phyloP scores from a whole-genome alignment of 371 early-diverging fungal genomes.

The Zopfochytrium polystomum region DNA sequence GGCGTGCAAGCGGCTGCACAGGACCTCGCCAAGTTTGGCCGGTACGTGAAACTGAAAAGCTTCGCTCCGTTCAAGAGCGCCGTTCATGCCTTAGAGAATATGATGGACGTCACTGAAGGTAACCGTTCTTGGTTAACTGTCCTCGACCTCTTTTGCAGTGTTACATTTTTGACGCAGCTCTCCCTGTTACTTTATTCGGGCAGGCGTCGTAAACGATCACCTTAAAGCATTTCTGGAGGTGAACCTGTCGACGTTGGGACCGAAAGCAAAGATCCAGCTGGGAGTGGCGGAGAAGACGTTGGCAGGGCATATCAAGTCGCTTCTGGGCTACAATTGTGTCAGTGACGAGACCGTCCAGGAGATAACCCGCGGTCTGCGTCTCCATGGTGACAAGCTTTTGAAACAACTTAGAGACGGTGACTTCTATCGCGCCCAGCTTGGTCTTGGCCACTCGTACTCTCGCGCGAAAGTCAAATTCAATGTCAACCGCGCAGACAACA shows the following conservation, averaged over 20 bases:
- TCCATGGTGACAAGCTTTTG: slow-evolving; percentile 86
- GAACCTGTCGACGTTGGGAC: slow-evolving; percentile 82
- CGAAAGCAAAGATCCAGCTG: slow-evolving; percentile 63
- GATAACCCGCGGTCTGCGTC: slow-evolving; percentile 87
- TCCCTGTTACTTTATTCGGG: too few relatives aligned
- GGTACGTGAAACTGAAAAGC: slow-evolving; percentile 86
- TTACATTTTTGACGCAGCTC: too few relatives aligned
- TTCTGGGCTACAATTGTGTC: slow-evolving; percentile 72
- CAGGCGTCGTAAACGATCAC: slow-evolving; percentile 74
- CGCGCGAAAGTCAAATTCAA: slow-evolving; percentile 98
- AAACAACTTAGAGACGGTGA: slow-evolving; percentile 87
- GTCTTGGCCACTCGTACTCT: slow-evolving; percentile 96
- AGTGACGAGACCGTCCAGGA: slow-evolving; percentile 75
- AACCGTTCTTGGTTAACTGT: slow-evolving; percentile 3
- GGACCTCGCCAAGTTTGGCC: slow-evolving; percentile 89
- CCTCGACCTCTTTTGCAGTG: neutral
- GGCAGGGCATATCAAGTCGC: slow-evolving; percentile 81
- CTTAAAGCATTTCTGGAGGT: slow-evolving; percentile 91
- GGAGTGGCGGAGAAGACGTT: slow-evolving; percentile 93
- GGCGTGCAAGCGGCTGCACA: slow-evolving; percentile 77
- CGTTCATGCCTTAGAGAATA: slow-evolving; percentile 95
- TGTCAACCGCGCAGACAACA: slow-evolving; percentile 86
- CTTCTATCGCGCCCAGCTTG: slow-evolving; percentile 89
- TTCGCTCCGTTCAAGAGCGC: slow-evolving; percentile 96
- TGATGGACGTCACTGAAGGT: slow-evolving; percentile 97